A percentile compares a stretch with the other conserved stretches of the same genome.
Evolutionary conservation across 306 rosid species (phyloP).

Genomic region (Rubus parviflorus): DNA sequence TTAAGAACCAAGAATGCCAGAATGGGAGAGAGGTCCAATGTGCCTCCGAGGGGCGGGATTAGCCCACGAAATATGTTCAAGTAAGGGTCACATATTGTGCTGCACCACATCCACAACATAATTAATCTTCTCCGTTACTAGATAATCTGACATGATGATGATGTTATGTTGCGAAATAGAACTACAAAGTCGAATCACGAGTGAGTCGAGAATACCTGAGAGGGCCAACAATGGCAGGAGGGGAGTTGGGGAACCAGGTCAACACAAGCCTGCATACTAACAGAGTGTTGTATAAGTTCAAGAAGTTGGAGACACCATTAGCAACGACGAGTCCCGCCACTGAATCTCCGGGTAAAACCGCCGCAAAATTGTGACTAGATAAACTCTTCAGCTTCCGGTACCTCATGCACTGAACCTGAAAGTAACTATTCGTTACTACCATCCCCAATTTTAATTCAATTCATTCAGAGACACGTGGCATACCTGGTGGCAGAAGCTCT

Average conservation of each 20-base stretch:
- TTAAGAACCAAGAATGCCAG: slow-evolving; percentile 82
- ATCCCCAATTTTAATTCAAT: not conserved
- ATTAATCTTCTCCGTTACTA: not conserved
- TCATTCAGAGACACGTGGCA: not conserved
- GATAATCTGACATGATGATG: too few relatives aligned
- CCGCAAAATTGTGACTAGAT: slow-evolving; percentile 66
- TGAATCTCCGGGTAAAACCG: slow-evolving; percentile 87
- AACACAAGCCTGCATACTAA: slow-evolving; percentile 84
- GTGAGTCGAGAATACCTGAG: slow-evolving; percentile 51
- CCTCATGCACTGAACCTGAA: slow-evolving; percentile 60
- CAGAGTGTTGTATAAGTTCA: slow-evolving; percentile 82
- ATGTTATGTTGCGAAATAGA: not conserved
- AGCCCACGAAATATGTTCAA: slow-evolving; percentile 94
- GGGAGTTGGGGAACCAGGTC: slow-evolving; percentile 95
- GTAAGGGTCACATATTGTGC: slow-evolving; percentile 93
- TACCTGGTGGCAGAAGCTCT: slow-evolving; percentile 56
- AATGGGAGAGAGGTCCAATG: slow-evolving; percentile 92
- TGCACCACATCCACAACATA: slow-evolving; percentile 34
- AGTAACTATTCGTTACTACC: slow-evolving; percentile 2
- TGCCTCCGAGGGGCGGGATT: slow-evolving; percentile 93
- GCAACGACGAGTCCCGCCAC: slow-evolving; percentile 85
- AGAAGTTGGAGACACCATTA: slow-evolving; percentile 75
- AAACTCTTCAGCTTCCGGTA: slow-evolving; percentile 32
- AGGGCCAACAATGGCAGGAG: slow-evolving; percentile 83
- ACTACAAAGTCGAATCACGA: not conserved